Percentiles rank a stretch among this genome's conserved stretches.
These are phyloP conservation scores for Picochlorum sp. DNA, from an alignment of 139 green algal species.

Conservation along the genomic window DNA sequence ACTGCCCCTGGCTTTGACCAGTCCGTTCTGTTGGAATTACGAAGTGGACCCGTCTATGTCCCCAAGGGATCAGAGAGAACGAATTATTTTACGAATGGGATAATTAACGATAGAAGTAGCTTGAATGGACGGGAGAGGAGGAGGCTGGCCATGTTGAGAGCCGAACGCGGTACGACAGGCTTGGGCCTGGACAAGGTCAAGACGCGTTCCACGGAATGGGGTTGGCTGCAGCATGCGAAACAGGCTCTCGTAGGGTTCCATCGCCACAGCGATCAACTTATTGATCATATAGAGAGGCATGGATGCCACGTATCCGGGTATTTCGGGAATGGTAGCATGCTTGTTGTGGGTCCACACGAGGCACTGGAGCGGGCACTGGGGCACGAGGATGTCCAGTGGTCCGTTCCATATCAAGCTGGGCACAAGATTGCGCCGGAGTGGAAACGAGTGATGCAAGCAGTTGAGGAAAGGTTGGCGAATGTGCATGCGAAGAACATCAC, in stretches of 20 bases:
- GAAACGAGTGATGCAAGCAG: neutral
- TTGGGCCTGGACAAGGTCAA: neutral
- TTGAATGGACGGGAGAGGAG: too few relatives aligned
- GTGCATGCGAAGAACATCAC: too few relatives aligned
- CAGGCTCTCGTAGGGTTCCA: conserved; percentile 7
- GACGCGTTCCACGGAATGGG: conserved; percentile 6
- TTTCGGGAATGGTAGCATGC: conserved; percentile 17
- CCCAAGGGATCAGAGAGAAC: neutral
- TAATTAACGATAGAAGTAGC: too few relatives aligned
- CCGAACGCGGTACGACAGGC: too few relatives aligned
- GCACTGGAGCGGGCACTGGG: neutral
- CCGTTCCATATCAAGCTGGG: neutral
- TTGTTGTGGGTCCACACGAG: conserved; percentile 14
- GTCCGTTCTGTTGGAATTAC: conserved; percentile 1
- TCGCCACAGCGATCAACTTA: neutral
- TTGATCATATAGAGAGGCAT: conserved; percentile 3
- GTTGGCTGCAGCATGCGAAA: neutral
- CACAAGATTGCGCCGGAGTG: conserved; percentile 30
- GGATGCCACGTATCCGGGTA: conserved; percentile 8
- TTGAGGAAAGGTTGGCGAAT: neutral
- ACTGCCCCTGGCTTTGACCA: neutral
- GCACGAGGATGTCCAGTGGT: conserved; percentile 12
- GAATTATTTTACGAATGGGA: too few relatives aligned
- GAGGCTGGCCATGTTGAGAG: too few relatives aligned
- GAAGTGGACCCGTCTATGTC: conserved; percentile 1